A percentile compares a stretch with the other conserved stretches of the same genome.
Evolutionary conservation across 805 yeast genomes (phyloP).

Genomic region (Vanderwaltozyma verrucispora): DNA sequence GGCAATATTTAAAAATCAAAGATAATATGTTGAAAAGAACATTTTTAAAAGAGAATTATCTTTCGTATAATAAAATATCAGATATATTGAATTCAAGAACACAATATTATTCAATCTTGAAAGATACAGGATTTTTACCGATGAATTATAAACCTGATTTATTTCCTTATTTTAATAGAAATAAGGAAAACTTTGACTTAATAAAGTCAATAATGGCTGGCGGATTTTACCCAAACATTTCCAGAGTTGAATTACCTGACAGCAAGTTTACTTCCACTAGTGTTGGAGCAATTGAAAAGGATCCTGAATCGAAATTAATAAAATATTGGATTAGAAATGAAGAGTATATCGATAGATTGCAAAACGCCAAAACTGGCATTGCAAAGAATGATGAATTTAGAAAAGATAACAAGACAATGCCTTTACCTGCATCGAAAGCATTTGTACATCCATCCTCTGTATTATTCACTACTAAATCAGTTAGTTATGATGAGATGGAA

Average conservation of each 20-base stretch:
- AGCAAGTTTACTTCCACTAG: slow-evolving; percentile 59
- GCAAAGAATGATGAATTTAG: slow-evolving; percentile 6
- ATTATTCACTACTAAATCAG: slow-evolving; percentile 40
- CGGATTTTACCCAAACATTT: slow-evolving; percentile 72
- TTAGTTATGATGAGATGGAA: slow-evolving; percentile 19
- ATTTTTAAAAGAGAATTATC: slow-evolving; percentile 45
- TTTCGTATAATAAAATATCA: slow-evolving; percentile 54
- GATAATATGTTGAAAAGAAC: slow-evolving; percentile 25
- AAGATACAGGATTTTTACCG: slow-evolving; percentile 71
- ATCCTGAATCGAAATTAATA: slow-evolving; percentile 66
- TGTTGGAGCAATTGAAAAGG: slow-evolving; percentile 76
- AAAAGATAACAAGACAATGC: slow-evolving; percentile 9
- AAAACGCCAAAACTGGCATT: background rate
- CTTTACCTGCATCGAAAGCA: slow-evolving; percentile 55
- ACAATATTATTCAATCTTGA: slow-evolving; percentile 60
- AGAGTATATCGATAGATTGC: slow-evolving; percentile 31
- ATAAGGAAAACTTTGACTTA: slow-evolving; percentile 39
- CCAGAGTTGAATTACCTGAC: slow-evolving; percentile 73
- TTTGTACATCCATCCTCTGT: slow-evolving; percentile 84
- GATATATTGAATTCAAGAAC: slow-evolving; percentile 63
- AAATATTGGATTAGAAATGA: slow-evolving; percentile 68
- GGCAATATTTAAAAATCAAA: slow-evolving; percentile 35
- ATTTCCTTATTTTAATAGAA: slow-evolving; percentile 37
- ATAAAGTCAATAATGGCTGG: slow-evolving; percentile 66
- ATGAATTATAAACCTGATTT: slow-evolving; percentile 32